phyloP scores from a whole-genome alignment of 75 land plant genomes.

The Isoetes taiwanensis region DNA sequence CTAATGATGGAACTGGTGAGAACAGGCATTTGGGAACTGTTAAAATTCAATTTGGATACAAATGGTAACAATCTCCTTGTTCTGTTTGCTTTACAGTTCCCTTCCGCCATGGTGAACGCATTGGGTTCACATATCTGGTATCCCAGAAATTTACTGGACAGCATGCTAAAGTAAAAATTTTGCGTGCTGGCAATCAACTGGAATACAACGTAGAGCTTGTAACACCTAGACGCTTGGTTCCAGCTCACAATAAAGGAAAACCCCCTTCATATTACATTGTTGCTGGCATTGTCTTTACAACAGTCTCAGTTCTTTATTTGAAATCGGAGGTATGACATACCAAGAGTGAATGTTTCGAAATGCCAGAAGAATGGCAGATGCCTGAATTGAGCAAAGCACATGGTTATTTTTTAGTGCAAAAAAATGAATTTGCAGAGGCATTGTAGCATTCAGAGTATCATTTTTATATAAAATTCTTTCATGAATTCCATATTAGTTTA shows the following conservation, averaged over 20 bases:
- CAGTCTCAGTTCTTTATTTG: constrained; percentile 3
- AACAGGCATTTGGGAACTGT: too few relatives aligned
- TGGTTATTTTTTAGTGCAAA: too few relatives aligned
- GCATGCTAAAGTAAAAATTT: background rate
- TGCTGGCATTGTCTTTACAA: constrained; percentile 4
- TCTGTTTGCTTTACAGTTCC: constrained; percentile 6
- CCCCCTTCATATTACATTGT: constrained; percentile 5
- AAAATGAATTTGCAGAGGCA: too few relatives aligned
- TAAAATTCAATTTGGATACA: too few relatives aligned
- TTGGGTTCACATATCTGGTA: constrained; percentile 5
- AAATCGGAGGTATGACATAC: background rate
- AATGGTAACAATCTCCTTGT: too few relatives aligned
- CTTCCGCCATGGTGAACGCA: background rate
- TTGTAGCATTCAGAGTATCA: too few relatives aligned
- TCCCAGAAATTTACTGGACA: constrained; percentile 2
- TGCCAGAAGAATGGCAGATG: too few relatives aligned
- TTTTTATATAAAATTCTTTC: too few relatives aligned
- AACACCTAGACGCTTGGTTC: constrained; percentile 2
- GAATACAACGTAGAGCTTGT: background rate
- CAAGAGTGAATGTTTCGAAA: background rate
- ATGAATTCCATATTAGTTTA: too few relatives aligned
- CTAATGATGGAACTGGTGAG: constrained; percentile 3
- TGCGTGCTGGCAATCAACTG: background rate
- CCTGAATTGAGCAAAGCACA: too few relatives aligned
- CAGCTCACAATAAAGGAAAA: constrained; percentile 5